Percentiles rank a stretch among this genome's conserved stretches.
Evolutionary conservation across 176 grass and related monocot species (phyloP).

Genomic region (Lolium multiflorum): DNA sequence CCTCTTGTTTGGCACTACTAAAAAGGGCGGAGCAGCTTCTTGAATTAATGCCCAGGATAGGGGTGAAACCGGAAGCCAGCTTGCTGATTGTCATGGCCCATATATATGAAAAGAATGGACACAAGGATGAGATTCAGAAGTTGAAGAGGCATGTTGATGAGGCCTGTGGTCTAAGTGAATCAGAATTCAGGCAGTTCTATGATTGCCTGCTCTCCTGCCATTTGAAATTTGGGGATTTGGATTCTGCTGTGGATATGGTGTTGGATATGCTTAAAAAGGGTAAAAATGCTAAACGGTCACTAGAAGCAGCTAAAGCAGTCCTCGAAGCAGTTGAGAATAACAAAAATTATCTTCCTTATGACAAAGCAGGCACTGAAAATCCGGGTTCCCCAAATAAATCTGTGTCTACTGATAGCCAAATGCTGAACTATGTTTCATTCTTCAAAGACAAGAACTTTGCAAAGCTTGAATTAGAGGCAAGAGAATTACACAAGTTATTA

Average conservation of each 20-base stretch:
- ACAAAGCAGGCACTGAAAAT: conserved; percentile 39
- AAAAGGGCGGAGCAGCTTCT: conserved; percentile 87
- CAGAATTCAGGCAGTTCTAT: conserved; percentile 79
- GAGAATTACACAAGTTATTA: conserved; percentile 57
- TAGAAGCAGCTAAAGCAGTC: conserved; percentile 69
- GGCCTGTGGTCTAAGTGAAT: conserved; percentile 63
- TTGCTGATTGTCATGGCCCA: conserved; percentile 76
- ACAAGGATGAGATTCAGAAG: conserved; percentile 75
- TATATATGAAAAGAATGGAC: conserved; percentile 92
- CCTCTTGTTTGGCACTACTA: conserved; percentile 75
- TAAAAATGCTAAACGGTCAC: conserved; percentile 66
- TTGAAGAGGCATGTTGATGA: conserved; percentile 82
- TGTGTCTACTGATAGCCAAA: conserved; percentile 45
- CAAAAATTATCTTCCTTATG: conserved; percentile 54
- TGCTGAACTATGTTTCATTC: conserved; percentile 63
- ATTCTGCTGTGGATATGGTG: conserved; percentile 72
- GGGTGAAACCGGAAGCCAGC: conserved; percentile 64
- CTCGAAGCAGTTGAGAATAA: conserved; percentile 62
- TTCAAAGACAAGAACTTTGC: conserved; percentile 65
- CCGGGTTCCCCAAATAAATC: conserved; percentile 38
- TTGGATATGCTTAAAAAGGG: conserved; percentile 84
- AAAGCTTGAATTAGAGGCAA: conserved; percentile 64
- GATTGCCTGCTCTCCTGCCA: conserved; percentile 78
- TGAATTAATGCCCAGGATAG: conserved; percentile 74
- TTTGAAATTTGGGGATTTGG: conserved; percentile 82